Evolutionary conservation across 1,284 basidiomycete species (phyloP).

Genomic region (Ustanciosporium gigantosporum): DNA sequence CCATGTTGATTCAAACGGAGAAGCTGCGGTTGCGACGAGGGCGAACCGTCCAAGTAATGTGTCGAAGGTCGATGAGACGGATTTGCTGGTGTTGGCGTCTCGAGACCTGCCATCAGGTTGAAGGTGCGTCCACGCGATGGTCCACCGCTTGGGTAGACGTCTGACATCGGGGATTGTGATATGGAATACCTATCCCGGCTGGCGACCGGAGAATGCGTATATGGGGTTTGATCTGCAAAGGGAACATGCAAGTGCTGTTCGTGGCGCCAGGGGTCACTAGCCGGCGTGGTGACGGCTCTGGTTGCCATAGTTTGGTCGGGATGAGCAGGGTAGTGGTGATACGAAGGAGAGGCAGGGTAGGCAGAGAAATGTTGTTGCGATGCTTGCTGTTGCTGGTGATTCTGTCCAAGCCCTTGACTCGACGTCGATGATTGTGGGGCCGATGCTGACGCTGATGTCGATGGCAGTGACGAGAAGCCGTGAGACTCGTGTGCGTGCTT

Average conservation of each 20-base stretch:
- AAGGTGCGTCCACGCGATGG: conserved; percentile 13
- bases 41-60: too few relatives aligned
- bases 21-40: too few relatives aligned
- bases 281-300: background rate
- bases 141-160: conserved; percentile 16
- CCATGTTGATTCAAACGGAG: too few relatives aligned
- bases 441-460: too few relatives aligned
- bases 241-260: background rate
- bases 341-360: background rate
- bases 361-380: too few relatives aligned
- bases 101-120: conserved; percentile 29
- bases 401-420: too few relatives aligned
- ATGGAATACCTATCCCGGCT: background rate
- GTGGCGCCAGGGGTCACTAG: background rate
- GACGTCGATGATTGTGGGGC: too few relatives aligned
- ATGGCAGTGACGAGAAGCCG: too few relatives aligned
- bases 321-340: background rate
- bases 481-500: too few relatives aligned
- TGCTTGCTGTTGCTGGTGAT: too few relatives aligned
- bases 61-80: background rate
- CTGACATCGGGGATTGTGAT: conserved; percentile 30
- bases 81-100: conserved; percentile 13
- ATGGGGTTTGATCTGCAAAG: background rate
- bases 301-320: background rate
- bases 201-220: background rate